A percentile compares a stretch with the other conserved stretches of the same genome.
Conservation (phyloP, 2,329 filamentous ascomycete genomes). For the Penicillium sp. region DNA sequence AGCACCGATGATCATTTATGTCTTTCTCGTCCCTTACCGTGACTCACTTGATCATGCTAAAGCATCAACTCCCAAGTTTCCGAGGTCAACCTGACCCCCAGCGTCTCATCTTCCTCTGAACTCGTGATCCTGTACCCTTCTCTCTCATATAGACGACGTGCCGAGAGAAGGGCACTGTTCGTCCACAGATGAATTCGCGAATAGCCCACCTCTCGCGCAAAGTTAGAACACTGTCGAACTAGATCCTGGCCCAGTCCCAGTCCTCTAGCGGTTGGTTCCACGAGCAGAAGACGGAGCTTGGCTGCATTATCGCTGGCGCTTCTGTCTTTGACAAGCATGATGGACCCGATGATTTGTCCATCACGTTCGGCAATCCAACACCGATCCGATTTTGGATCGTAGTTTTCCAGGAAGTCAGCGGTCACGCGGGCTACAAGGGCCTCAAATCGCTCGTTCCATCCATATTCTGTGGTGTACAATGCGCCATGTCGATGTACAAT, state of each 20-base stretch:
- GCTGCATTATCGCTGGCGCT: constrained; percentile 14
- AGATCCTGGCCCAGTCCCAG: constrained; percentile 23
- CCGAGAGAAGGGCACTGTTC: constrained; percentile 20
- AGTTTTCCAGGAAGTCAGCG: constrained; percentile 24
- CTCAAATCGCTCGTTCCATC: constrained; percentile 24
- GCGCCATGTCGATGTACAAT: constrained; percentile 25
- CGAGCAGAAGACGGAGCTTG: constrained; percentile 27
- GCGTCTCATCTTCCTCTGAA: constrained; percentile 20
- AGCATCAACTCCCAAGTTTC: background rate
- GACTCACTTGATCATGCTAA: background rate
- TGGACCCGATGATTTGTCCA: constrained; percentile 21
- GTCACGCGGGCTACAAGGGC: constrained; percentile 20
- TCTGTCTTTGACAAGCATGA: constrained; percentile 28
- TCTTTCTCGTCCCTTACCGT: too few relatives aligned
- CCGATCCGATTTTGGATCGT: constrained; percentile 21
- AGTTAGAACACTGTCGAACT: constrained; percentile 22
- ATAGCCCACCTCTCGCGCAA: constrained; percentile 27
- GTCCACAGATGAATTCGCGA: constrained; percentile 26
- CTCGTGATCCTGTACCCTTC: constrained; percentile 25
- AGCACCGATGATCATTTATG: too few relatives aligned
- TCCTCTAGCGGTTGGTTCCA: constrained; percentile 27
- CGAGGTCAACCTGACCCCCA: background rate
- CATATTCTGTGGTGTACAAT: constrained; percentile 24
- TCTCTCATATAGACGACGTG: constrained; percentile 23
- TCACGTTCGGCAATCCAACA: constrained; percentile 30